phyloP scores from a whole-genome alignment of 768 basidiomycete genomes.

The Leccinum subgranulosum region DNA sequence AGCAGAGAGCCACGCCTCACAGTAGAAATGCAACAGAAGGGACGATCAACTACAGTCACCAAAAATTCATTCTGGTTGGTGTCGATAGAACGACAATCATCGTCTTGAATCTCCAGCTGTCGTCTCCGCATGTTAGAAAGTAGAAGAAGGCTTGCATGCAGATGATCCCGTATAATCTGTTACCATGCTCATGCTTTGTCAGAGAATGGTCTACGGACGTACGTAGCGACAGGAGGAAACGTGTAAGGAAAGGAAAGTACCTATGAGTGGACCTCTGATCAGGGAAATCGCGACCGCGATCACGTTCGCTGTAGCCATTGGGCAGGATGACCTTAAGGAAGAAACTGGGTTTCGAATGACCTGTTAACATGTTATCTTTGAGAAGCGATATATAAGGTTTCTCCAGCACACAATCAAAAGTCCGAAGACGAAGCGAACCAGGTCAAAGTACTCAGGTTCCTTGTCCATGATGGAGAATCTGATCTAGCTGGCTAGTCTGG shows the following conservation, averaged over 20 bases:
- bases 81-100: constrained; percentile 12
- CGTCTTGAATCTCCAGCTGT: constrained; percentile 16
- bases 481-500: no score
- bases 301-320: not conserved
- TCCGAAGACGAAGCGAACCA: no score
- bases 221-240: not conserved
- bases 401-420: not conserved
- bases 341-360: not conserved
- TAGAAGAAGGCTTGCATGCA: constrained; percentile 29
- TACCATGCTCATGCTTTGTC: not conserved
- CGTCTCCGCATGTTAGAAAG: constrained; percentile 22
- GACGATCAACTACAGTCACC: not conserved
- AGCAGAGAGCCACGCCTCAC: not conserved
- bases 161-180: constrained; percentile 28
- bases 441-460: no score
- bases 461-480: no score
- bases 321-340: not conserved
- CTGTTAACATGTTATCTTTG: not conserved
- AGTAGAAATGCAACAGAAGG: constrained; percentile 16
- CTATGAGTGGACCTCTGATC: constrained; percentile 25
- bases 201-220: not conserved
- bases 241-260: constrained; percentile 19
- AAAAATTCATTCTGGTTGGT: not conserved
- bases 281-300: constrained; percentile 11
- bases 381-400: not conserved